A percentile compares a stretch with the other conserved stretches of the same genome.
phyloP scores from a whole-genome alignment of 129 eudicot genomes.

The Artemisia annua region DNA sequence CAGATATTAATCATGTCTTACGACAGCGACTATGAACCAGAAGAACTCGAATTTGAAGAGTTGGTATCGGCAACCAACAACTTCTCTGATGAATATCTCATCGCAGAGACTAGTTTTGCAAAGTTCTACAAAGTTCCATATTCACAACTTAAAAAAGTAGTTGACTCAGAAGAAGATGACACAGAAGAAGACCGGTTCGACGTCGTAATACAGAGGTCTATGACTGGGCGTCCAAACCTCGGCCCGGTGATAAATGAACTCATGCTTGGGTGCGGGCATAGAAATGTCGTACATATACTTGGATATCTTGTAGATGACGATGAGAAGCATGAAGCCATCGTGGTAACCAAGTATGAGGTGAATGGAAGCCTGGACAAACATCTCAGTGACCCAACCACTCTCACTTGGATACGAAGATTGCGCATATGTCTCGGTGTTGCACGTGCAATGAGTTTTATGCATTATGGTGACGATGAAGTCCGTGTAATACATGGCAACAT shows the following conservation, averaged over 20 bases:
- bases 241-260: not conserved
- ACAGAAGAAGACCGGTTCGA: not conserved
- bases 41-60: too few relatives aligned
- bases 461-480: not conserved
- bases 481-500: conserved; percentile 16
- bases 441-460: conserved; percentile 1
- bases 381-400: not conserved
- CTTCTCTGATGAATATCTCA: too few relatives aligned
- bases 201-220: not conserved
- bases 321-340: not conserved
- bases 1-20: too few relatives aligned
- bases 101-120: too few relatives aligned
- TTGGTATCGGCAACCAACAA: too few relatives aligned
- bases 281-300: not conserved
- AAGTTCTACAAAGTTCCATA: too few relatives aligned
- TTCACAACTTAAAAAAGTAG: too few relatives aligned
- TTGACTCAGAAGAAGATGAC: not conserved
- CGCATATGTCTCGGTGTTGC: conserved; percentile 17
- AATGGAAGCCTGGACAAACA: conserved; percentile 1
- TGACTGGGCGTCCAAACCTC: not conserved
- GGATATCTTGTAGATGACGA: accelerated
- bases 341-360: not conserved
- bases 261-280: not conserved
- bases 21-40: too few relatives aligned
- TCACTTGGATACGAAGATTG: conserved; percentile 4